A percentile compares a stretch with the other conserved stretches of the same genome.
These are phyloP conservation scores for Pythium periplocum DNA, from an alignment of 352 stramenopile genomes.

Conservation along the genomic window DNA sequence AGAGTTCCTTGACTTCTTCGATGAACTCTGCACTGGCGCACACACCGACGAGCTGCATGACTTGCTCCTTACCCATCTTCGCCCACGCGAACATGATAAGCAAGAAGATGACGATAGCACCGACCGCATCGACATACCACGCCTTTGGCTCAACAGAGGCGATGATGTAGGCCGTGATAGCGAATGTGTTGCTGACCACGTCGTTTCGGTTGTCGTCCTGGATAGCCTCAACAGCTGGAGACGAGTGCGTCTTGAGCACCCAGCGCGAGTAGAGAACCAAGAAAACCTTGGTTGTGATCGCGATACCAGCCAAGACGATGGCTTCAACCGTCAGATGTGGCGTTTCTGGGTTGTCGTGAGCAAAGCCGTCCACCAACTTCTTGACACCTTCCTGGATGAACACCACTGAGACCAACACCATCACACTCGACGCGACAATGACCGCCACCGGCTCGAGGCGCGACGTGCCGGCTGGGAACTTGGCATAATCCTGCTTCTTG, in stretches of 20 bases:
- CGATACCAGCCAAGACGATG: constrained; percentile 69
- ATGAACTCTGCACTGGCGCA: constrained; percentile 85
- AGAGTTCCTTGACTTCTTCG: constrained; percentile 78
- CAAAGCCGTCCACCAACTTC: constrained; percentile 43
- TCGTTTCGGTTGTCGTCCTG: constrained; percentile 95
- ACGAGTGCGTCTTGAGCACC: constrained; percentile 48
- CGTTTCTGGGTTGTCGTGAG: constrained; percentile 49
- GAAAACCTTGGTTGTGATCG: constrained; percentile 63
- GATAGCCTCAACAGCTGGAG: constrained; percentile 45
- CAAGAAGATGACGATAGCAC: constrained; percentile 90
- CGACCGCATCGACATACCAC: constrained; percentile 91
- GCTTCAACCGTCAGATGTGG: constrained; percentile 85
- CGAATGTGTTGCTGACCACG: constrained; percentile 88
- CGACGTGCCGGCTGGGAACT: constrained; percentile 90
- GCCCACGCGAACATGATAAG: constrained; percentile 93
- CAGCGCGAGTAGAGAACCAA: constrained; percentile 62
- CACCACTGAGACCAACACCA: constrained; percentile 89
- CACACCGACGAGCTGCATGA: constrained; percentile 74
- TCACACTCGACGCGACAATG: constrained; percentile 88
- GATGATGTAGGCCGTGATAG: constrained; percentile 69
- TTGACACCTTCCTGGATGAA: constrained; percentile 58
- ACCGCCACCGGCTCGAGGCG: constrained; percentile 92
- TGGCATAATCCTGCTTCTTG: constrained; percentile 74
- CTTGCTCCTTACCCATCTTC: constrained; percentile 89
- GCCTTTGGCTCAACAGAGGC: constrained; percentile 32